Evolutionary conservation across 75 land plant genomes (phyloP).

Genomic region (Azolla pinnata): DNA sequence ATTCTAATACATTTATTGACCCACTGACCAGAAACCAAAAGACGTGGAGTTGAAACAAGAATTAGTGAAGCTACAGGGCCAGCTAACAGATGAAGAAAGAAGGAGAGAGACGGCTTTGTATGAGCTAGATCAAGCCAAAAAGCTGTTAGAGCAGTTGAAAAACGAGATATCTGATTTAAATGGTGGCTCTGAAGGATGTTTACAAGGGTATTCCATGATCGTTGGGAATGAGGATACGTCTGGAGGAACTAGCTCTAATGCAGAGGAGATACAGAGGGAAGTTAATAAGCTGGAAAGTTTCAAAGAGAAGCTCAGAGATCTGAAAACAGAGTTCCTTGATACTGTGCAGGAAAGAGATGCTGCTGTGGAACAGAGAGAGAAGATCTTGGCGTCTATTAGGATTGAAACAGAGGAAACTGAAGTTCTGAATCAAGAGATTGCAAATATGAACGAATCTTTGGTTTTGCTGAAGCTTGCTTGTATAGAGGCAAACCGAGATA

Average conservation of each 20-base stretch:
- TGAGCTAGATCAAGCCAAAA: conserved; percentile 56
- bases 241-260: conserved; percentile 28
- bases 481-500: conserved; percentile 56
- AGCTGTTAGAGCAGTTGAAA: conserved; percentile 42
- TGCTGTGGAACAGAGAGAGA: conserved; percentile 30
- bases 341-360: conserved; percentile 35
- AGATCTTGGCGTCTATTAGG: conserved; percentile 25
- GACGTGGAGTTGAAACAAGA: conserved; percentile 32
- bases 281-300: conserved; percentile 32
- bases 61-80: conserved; percentile 50
- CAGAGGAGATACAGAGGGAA: conserved; percentile 20
- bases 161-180: no score
- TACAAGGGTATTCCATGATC: no score
- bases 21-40: not conserved
- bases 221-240: conserved; percentile 31
- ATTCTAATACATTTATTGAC: no score
- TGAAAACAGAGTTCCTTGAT: conserved; percentile 39
- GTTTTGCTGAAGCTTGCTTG: conserved; percentile 52
- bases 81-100: conserved; percentile 45
- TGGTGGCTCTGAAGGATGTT: no score
- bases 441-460: conserved; percentile 47
- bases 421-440: conserved; percentile 54
- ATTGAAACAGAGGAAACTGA: conserved; percentile 34
- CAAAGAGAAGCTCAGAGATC: conserved; percentile 41
- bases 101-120: conserved; percentile 46